Evolutionary conservation across 1,284 basidiomycete genomes (phyloP), one percentile per base, ranked within the genome.

Genomic region (Cerrena zonata): DNA sequence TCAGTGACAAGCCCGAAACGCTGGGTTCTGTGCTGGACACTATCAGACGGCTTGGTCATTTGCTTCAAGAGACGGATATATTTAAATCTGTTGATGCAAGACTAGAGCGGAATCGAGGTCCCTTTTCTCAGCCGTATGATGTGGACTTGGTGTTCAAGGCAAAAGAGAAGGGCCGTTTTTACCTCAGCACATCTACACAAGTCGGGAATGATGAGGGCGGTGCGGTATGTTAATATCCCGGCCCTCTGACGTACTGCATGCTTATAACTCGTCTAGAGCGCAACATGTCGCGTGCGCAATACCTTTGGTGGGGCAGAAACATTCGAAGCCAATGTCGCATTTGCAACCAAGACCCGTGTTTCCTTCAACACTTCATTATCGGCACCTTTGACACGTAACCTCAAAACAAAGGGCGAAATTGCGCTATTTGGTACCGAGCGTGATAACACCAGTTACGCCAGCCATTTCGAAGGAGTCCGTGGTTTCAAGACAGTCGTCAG

Each of bases 141-240:
- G 82, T 98, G n/a, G 92, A 97, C 63, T 66, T 98, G 37, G 79
- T 96, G 0, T 80, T 96, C 61, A 75, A 77, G 37, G 80, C 91
- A 11, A 78, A 79, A 41, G 94, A 96, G 65, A 81, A 81, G 47
- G 84, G 91, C 1, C 72, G 90, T 26, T 83, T 88, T 59, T 94
- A 83, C 61, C 65, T 95, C 21, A 93, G 90, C 61, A 92, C 86
- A 1, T 82, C 89, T 1, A 98, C 95, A 1, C 94, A 98, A 63
- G 77, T 98, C 3, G 96, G 96, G 7, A 93, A 96, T 51, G 89
- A 89, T 47, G 95, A 98, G 67, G 95, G 92, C 5, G 91, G 76
- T 49, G 91, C 90, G 21, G 91, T 91, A 63, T 63, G 88, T 79
- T 34, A 7, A 34, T 15, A 34, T 34, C 7, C 15, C 30, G 3